phyloP scores from a whole-genome alignment of 805 yeast genomes.

The Kuraishia piskuri region DNA sequence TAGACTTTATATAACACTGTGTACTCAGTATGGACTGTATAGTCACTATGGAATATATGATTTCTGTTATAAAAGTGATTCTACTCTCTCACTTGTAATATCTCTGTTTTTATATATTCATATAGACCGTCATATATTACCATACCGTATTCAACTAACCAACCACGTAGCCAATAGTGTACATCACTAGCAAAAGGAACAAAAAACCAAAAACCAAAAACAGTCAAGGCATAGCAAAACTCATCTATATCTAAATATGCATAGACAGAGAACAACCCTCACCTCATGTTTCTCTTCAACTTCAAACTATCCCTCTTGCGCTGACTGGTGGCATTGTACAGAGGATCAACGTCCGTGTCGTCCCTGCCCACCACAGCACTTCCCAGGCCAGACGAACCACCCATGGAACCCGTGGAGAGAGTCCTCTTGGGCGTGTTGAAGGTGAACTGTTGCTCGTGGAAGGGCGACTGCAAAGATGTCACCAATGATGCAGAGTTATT shows the following conservation, averaged over 20 bases:
- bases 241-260: neutral
- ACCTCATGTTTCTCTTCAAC: conserved; percentile 31
- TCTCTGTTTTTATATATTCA: no score
- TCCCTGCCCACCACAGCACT: neutral
- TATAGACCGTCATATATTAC: neutral
- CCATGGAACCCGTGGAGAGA: neutral
- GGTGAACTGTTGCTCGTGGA: conserved; percentile 10
- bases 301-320: conserved; percentile 45
- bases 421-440: conserved; percentile 3
- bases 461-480: conserved; percentile 16
- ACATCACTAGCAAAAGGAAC: neutral
- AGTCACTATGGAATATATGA: no score
- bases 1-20: neutral
- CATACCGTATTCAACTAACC: neutral
- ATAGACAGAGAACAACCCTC: neutral
- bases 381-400: neutral
- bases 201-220: neutral
- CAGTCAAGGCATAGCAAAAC: neutral
- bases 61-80: no score
- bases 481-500: neutral
- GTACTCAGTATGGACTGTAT: neutral
- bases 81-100: no score
- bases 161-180: neutral
- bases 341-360: conserved; percentile 21
- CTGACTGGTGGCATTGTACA: conserved; percentile 36